Evolutionary conservation across 768 basidiomycete genomes (phyloP), one percentile per base, ranked within the genome.

Genomic region (Lactarius vividus): DNA sequence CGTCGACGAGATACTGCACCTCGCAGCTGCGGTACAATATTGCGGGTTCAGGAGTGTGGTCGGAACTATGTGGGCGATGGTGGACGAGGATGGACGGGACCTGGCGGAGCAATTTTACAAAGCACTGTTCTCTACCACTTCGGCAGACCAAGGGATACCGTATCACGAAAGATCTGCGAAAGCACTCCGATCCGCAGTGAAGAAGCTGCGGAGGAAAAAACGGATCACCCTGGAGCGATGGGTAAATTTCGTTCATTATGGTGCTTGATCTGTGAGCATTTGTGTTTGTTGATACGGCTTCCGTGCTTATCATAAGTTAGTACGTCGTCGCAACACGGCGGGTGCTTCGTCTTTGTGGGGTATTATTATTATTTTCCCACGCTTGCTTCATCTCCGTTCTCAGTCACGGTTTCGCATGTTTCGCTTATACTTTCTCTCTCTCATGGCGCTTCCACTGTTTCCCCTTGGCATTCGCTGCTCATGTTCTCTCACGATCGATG

Each of bases 21-120:
- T 67, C 29, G 62, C 66, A 0, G 66, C 66, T 9, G 69, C 61
- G 3, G 56, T 69, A 53, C 66, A 67, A 28, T 54, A 64, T 20
- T 59, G 59, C n/a, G 57, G 57, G 6, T 65, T 60, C 35, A 59
- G 53, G 20, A 65, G 52, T 13, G 52, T 59, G 13, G 57, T 61
- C 18, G 57, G 53, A 6, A 59, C 57, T n/a, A 60, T 54, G 59
- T 59, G 66, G 56, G 57, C 31, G 20, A 49, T 57, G 57, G 40
- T 28, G 4, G 52, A 61, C 26, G 6, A 16, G 20, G 52, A 49
- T 11, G 46, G 46, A 26, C 46, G 23, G 46, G 46, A 49, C 11
- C 46, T 49, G n/a, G 46, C 46, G 5, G 23, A 49, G 26, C n/a
- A 49, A 7, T 49, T 49, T 49, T 49, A 49, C 46, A 49, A 23